Evolutionary conservation across 495 filamentous ascomycete species (phyloP).

Genomic region (Cercophora newfieldiana): DNA sequence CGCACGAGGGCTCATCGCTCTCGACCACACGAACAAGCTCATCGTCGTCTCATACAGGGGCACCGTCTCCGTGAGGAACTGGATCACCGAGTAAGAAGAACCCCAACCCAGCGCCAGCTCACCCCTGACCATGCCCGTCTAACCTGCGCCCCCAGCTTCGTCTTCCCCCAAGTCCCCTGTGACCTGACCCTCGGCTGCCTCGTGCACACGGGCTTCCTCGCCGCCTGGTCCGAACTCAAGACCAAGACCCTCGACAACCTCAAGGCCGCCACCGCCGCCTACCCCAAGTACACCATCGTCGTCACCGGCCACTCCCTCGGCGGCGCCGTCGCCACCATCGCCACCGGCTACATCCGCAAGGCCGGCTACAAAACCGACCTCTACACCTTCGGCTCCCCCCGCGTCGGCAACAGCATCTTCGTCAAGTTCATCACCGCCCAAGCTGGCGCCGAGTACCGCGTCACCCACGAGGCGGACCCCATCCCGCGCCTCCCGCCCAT

Average conservation of each 20-base stretch:
- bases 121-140: neutral
- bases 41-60: constrained; percentile 75
- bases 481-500: constrained; percentile 64
- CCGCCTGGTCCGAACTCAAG: constrained; percentile 39
- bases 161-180: constrained; percentile 36
- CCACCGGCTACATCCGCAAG: constrained; percentile 58
- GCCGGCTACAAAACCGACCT: constrained; percentile 43
- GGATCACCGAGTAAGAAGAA: constrained; percentile 60
- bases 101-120: neutral
- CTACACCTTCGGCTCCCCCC: constrained; percentile 69
- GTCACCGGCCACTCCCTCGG: constrained; percentile 71
- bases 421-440: constrained; percentile 55
- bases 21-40: constrained; percentile 59
- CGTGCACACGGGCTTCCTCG: constrained; percentile 43
- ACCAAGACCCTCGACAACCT: constrained; percentile 26
- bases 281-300: constrained; percentile 56
- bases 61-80: constrained; percentile 61
- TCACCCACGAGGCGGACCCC: constrained; percentile 68
- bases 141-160: constrained; percentile 24
- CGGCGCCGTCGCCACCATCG: constrained; percentile 63
- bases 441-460: constrained; percentile 56
- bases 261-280: constrained; percentile 24
- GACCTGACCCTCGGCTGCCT: constrained; percentile 34
- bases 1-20: constrained; percentile 67
- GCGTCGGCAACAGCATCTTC: constrained; percentile 61